Conservation (phyloP, 345 rosid genomes). For the Pelargonium nanum region DNA sequence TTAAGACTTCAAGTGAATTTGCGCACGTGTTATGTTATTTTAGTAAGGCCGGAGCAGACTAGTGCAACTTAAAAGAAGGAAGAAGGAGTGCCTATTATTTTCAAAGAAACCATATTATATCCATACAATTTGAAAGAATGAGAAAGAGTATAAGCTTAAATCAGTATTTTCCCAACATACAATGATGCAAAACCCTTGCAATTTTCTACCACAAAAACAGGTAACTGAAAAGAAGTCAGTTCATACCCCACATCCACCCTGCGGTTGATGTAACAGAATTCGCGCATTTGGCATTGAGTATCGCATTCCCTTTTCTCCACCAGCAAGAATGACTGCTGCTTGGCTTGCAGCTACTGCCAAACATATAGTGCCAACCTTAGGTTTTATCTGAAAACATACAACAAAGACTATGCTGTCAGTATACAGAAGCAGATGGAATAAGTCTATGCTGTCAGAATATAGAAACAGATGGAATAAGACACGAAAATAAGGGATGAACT, state of each 20-base stretch:
- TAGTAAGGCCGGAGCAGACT: too few relatives aligned
- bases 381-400: constrained; percentile 56
- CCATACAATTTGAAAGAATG: too few relatives aligned
- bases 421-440: neutral
- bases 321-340: constrained; percentile 89
- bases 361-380: constrained; percentile 87
- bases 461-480: neutral
- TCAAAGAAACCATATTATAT: too few relatives aligned
- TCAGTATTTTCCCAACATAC: too few relatives aligned
- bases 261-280: constrained; percentile 90
- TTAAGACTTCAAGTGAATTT: too few relatives aligned
- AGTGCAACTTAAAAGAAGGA: too few relatives aligned
- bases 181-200: too few relatives aligned
- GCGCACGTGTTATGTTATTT: too few relatives aligned
- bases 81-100: too few relatives aligned
- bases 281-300: constrained; percentile 95
- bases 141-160: too few relatives aligned
- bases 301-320: constrained; percentile 95
- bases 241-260: constrained; percentile 81
- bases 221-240: constrained; percentile 7
- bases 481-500: neutral
- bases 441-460: neutral
- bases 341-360: constrained; percentile 96
- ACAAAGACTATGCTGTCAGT: too few relatives aligned
- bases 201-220: too few relatives aligned